Percentiles rank a stretch among this genome's conserved stretches.
Conservation (phyloP, 495 filamentous ascomycete species). For the Tuber borchii region DNA sequence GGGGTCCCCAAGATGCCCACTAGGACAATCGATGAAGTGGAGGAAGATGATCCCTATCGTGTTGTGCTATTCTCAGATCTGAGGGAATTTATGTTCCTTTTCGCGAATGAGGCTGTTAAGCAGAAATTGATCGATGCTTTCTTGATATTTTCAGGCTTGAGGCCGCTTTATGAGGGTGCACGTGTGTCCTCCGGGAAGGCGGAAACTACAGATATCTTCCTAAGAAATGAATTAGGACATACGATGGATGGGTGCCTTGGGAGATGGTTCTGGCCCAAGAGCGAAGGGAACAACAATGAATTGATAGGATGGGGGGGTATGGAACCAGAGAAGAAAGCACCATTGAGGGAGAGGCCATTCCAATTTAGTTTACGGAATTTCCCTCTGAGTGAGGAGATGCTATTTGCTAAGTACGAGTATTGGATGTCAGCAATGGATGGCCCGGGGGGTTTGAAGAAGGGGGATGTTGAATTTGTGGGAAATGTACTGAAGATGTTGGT, state of each 20-base stretch:
- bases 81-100: conserved; percentile 53
- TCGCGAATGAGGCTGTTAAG: conserved; percentile 46
- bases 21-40: conserved; percentile 57
- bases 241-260: conserved; percentile 24
- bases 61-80: conserved; percentile 76
- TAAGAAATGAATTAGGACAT: conserved; percentile 26
- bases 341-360: conserved; percentile 21
- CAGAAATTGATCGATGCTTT: conserved; percentile 58
- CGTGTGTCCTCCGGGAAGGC: conserved; percentile 20
- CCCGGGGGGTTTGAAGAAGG: neutral
- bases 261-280: conserved; percentile 39
- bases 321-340: conserved; percentile 38
- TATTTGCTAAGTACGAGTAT: conserved; percentile 17
- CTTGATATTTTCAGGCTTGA: conserved; percentile 62
- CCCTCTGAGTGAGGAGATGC: conserved; percentile 26
- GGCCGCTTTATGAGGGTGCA: conserved; percentile 44
- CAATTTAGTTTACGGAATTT: conserved; percentile 32
- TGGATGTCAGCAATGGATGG: conserved; percentile 18
- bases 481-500: conserved; percentile 54
- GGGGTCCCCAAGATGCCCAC: conserved; percentile 54
- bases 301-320: conserved; percentile 27
- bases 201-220: conserved; percentile 42
- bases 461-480: conserved; percentile 29
- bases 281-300: conserved; percentile 4
- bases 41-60: conserved; percentile 69